Conservation (phyloP, 495 filamentous ascomycete genomes). For the Tuber magnatum region DNA sequence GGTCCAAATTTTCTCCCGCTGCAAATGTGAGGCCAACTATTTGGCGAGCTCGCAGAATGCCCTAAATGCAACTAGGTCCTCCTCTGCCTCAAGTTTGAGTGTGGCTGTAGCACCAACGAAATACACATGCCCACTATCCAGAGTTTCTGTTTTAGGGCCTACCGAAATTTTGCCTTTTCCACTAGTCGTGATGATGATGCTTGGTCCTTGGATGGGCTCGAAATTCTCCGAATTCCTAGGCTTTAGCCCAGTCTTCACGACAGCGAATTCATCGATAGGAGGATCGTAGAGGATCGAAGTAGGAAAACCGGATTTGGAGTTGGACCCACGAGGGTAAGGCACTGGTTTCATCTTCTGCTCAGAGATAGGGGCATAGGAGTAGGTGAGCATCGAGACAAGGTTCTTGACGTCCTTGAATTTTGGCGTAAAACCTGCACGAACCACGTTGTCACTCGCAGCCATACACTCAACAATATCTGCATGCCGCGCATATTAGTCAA, state of each 20-base stretch:
- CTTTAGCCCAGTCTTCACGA: constrained; percentile 70
- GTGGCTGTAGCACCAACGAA: constrained; percentile 91
- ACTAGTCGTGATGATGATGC: constrained; percentile 79
- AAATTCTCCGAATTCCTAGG: constrained; percentile 74
- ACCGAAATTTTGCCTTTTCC: constrained; percentile 78
- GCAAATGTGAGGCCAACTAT: constrained; percentile 14
- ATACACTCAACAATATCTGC: constrained; percentile 95
- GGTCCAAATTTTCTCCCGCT: background rate
- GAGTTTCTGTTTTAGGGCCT: constrained; percentile 63
- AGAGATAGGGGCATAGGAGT: constrained; percentile 84
- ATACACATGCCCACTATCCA: constrained; percentile 74
- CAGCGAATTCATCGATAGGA: constrained; percentile 93
- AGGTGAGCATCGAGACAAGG: constrained; percentile 86
- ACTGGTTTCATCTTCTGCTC: constrained; percentile 84
- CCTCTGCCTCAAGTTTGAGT: constrained; percentile 63
- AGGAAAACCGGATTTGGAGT: constrained; percentile 10
- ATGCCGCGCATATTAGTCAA: background rate
- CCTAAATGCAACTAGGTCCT: constrained; percentile 76
- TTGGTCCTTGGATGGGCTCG: constrained; percentile 77
- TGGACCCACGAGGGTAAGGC: constrained; percentile 68
- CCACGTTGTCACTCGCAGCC: constrained; percentile 95
- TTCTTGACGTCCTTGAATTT: constrained; percentile 96
- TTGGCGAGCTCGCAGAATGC: constrained; percentile 75
- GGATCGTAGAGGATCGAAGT: constrained; percentile 74
- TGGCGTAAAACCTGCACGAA: constrained; percentile 92